phyloP scores from a whole-genome alignment of 2,329 filamentous ascomycete genomes.

The Nemania sp. region DNA sequence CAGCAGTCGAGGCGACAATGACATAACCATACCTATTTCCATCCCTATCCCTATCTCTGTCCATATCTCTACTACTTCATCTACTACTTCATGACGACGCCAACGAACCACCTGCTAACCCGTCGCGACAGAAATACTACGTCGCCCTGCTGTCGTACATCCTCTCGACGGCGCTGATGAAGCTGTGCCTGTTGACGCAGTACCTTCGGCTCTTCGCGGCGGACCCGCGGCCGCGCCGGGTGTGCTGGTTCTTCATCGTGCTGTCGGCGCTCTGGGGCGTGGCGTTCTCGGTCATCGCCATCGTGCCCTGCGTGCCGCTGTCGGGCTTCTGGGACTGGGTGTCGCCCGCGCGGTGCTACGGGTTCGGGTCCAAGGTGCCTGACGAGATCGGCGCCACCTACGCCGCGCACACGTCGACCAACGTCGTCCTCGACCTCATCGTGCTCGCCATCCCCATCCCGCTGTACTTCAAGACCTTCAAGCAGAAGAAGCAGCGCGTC shows the following conservation, averaged over 20 bases:
- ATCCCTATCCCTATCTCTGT: too few species aligned
- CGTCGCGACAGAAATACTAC: conserved; percentile 39
- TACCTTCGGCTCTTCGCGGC: conserved; percentile 44
- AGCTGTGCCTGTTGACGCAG: conserved; percentile 45
- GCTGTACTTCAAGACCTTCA: conserved; percentile 36
- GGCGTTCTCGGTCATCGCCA: conserved; percentile 38
- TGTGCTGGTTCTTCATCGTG: conserved; percentile 36
- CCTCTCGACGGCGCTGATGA: conserved; percentile 44
- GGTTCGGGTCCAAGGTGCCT: conserved; percentile 38
- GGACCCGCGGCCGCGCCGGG: conserved; percentile 26
- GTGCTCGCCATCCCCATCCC: conserved; percentile 41
- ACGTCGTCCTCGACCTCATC: conserved; percentile 41
- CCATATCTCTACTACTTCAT: too few species aligned
- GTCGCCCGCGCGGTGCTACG: conserved; percentile 35
- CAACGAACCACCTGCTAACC: conserved; percentile 17
- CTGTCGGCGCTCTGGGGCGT: conserved; percentile 39
- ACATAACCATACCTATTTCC: too few species aligned
- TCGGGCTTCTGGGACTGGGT: conserved; percentile 40
- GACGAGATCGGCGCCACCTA: conserved; percentile 37
- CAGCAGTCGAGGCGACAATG: background rate
- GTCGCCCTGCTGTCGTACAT: conserved; percentile 40
- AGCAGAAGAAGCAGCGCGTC: conserved; percentile 38
- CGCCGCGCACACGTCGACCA: conserved; percentile 38
- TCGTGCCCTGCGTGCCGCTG: conserved; percentile 41
- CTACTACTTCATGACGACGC: too few species aligned